phyloP scores from a whole-genome alignment of 768 basidiomycete genomes.

The Mycena galericulata region DNA sequence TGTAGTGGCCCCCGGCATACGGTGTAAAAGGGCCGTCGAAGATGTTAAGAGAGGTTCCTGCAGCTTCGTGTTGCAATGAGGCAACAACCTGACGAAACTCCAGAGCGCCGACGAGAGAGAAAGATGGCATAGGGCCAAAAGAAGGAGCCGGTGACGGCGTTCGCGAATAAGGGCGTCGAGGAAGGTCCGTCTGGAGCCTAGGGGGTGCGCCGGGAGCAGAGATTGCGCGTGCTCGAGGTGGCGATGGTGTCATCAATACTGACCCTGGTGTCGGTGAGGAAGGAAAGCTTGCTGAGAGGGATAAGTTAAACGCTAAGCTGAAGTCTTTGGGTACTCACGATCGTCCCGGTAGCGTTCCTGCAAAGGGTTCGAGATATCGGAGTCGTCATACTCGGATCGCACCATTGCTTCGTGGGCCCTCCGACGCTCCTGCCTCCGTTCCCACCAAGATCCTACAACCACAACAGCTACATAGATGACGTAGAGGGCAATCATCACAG shows the following conservation, averaged over 20 bases:
- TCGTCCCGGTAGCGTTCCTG: constrained; percentile 72
- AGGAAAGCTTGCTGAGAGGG: constrained; percentile 29
- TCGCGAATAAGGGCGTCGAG: constrained; percentile 57
- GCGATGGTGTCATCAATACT: constrained; percentile 47
- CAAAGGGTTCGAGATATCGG: constrained; percentile 52
- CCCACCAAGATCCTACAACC: constrained; percentile 83
- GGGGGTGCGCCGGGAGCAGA: constrained; percentile 38
- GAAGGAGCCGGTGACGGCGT: constrained; percentile 63
- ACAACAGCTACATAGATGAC: constrained; percentile 82
- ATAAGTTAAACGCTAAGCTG: constrained; percentile 17
- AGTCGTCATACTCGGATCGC: constrained; percentile 69
- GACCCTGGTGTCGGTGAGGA: constrained; percentile 37
- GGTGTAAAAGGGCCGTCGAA: constrained; percentile 79
- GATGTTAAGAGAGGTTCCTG: constrained; percentile 64
- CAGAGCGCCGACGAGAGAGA: constrained; percentile 93
- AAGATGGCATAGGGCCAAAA: constrained; percentile 73
- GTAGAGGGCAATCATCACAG: constrained; percentile 78
- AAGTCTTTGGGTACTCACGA: constrained; percentile 53
- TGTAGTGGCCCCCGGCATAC: constrained; percentile 83
- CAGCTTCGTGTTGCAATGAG: constrained; percentile 78
- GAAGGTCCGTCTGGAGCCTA: constrained; percentile 47
- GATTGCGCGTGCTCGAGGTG: constrained; percentile 47
- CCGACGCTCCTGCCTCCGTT: constrained; percentile 62
- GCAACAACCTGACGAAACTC: constrained; percentile 95
- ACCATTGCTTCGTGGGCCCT: constrained; percentile 62